Evolutionary conservation across 352 stramenopile species (phyloP).

Genomic region (Globisporangium cederbergense): DNA sequence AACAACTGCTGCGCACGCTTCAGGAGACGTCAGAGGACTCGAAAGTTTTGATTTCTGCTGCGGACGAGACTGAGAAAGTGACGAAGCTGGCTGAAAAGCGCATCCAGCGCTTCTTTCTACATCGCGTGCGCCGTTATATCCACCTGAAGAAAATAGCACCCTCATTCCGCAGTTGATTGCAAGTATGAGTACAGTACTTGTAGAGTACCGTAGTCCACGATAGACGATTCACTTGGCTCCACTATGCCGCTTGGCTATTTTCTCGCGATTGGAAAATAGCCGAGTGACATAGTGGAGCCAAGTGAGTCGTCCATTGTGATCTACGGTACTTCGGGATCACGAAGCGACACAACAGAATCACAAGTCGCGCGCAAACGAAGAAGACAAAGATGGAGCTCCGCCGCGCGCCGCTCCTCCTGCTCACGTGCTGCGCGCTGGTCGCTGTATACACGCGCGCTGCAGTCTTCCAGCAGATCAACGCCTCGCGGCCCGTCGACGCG

Average conservation of each 20-base stretch:
- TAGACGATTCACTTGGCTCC: too few relatives aligned
- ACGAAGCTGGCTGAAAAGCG: slow-evolving; percentile 24
- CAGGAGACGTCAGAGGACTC: slow-evolving; percentile 38
- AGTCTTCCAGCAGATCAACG: slow-evolving; percentile 9
- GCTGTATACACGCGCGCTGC: neutral
- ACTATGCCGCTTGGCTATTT: too few relatives aligned
- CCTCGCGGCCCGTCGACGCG: slow-evolving; percentile 1
- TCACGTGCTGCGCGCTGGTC: neutral
- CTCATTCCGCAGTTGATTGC: too few relatives aligned
- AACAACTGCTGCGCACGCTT: slow-evolving; percentile 34
- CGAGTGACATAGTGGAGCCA: too few relatives aligned
- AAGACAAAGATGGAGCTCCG: neutral
- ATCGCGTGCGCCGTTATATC: slow-evolving; percentile 40
- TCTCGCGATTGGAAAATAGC: too few relatives aligned
- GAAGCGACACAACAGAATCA: neutral
- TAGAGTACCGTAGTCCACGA: too few relatives aligned
- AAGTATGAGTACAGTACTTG: too few relatives aligned
- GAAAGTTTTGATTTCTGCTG: slow-evolving; percentile 8
- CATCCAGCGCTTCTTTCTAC: slow-evolving; percentile 53
- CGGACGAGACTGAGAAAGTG: neutral
- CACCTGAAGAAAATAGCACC: slow-evolving; percentile 29
- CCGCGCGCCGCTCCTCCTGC: neutral
- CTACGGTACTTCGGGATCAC: too few relatives aligned
- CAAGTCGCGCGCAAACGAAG: neutral
- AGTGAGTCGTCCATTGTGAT: too few relatives aligned